Conservation (phyloP, 2,329 filamentous ascomycete genomes). For the Aspergillus aculeatinus region DNA sequence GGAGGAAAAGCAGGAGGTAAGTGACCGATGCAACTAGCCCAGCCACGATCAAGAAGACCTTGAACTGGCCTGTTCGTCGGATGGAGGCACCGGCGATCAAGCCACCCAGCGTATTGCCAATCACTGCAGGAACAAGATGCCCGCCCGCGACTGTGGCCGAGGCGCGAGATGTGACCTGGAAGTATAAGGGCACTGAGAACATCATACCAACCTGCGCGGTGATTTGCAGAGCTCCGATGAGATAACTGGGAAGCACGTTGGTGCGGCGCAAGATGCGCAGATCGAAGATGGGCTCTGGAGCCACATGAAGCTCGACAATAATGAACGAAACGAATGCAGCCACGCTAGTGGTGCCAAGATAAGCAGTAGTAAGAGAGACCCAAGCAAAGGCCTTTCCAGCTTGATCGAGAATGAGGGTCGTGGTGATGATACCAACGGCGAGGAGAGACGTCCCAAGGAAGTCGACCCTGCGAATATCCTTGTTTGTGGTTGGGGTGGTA, state of each 20-base stretch:
- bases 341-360: slow-evolving; percentile 16
- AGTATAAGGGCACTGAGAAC: slow-evolving; percentile 68
- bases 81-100: slow-evolving; percentile 60
- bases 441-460: slow-evolving; percentile 56
- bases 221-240: slow-evolving; percentile 53
- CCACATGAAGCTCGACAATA: slow-evolving; percentile 32
- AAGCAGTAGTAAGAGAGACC: slow-evolving; percentile 24
- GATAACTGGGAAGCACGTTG: slow-evolving; percentile 32
- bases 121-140: slow-evolving; percentile 66
- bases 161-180: slow-evolving; percentile 60
- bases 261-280: slow-evolving; percentile 33
- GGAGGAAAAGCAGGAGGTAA: slow-evolving; percentile 54
- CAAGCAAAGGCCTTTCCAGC: slow-evolving; percentile 45
- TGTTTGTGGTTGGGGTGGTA: slow-evolving; percentile 3
- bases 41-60: slow-evolving; percentile 53
- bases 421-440: slow-evolving; percentile 43
- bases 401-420: slow-evolving; percentile 51
- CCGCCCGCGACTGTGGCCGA: slow-evolving; percentile 59
- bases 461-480: slow-evolving; percentile 56
- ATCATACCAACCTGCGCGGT: slow-evolving; percentile 63
- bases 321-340: slow-evolving; percentile 27
- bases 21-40: slow-evolving; percentile 51
- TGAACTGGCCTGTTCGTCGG: slow-evolving; percentile 60
- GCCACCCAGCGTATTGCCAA: slow-evolving; percentile 64
- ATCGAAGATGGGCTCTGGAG: slow-evolving; percentile 37